Percentiles rank a stretch among this genome's conserved stretches.
These are phyloP conservation scores for Pouteria campechiana DNA, from an alignment of 179 eudicot species.

Conservation along the genomic window DNA sequence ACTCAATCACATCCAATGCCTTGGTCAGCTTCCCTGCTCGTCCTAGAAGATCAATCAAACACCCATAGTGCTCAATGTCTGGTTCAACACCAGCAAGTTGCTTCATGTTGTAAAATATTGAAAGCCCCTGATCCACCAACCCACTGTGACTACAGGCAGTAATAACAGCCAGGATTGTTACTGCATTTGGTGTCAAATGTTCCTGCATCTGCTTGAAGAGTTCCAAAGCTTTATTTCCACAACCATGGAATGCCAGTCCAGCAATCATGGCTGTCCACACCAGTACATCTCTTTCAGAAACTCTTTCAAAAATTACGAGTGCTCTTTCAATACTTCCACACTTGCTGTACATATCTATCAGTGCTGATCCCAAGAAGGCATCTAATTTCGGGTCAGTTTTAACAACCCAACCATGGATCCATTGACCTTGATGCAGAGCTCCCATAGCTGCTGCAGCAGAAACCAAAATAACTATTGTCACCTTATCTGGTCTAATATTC, in stretches of 20 bases:
- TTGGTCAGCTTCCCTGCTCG: conserved; percentile 63
- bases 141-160: conserved; percentile 82
- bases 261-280: conserved; percentile 72
- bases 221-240: conserved; percentile 46
- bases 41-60: conserved; percentile 65
- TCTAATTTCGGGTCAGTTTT: background rate
- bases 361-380: conserved; percentile 22
- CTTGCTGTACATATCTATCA: conserved; percentile 83
- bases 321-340: conserved; percentile 70
- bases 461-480: conserved; percentile 8
- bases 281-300: conserved; percentile 33
- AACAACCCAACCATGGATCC: conserved; percentile 9
- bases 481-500: conserved; percentile 3
- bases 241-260: conserved; percentile 71
- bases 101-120: conserved; percentile 41
- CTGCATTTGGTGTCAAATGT: conserved; percentile 51
- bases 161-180: conserved; percentile 56
- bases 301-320: conserved; percentile 26
- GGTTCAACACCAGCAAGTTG: conserved; percentile 33
- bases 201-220: conserved; percentile 46
- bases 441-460: conserved; percentile 6
- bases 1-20: conserved; percentile 45
- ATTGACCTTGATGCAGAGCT: conserved; percentile 4
- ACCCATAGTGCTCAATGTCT: conserved; percentile 59
- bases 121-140: conserved; percentile 38